Evolutionary conservation across 2,329 filamentous ascomycete genomes (phyloP).

Genomic region (Chrysoporthe cubensis): DNA sequence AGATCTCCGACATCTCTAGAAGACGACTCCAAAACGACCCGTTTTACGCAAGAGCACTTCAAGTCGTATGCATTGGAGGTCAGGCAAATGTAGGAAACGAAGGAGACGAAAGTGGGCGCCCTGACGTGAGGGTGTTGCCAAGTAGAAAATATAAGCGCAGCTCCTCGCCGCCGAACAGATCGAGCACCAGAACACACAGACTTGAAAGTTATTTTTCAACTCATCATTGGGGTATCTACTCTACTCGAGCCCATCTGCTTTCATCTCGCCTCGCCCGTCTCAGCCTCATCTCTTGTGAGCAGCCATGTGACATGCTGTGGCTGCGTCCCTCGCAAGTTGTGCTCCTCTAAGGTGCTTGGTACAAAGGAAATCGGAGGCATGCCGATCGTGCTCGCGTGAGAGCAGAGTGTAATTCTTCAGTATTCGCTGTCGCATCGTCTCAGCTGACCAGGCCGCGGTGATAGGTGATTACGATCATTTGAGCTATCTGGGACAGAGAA

Average conservation of each 20-base stretch:
- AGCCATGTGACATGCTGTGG: neutral
- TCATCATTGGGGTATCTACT: slow-evolving; percentile 48
- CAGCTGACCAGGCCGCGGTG: neutral
- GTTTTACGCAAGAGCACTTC: too few species aligned
- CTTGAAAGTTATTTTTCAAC: neutral
- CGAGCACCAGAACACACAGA: neutral
- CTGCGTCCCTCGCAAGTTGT: neutral
- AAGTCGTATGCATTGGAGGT: too few species aligned
- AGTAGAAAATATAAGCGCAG: neutral
- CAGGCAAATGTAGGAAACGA: too few species aligned
- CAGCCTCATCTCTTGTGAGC: neutral
- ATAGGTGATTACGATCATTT: neutral
- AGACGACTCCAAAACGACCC: too few species aligned
- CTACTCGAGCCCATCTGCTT: slow-evolving; percentile 36
- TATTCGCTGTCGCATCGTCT: slow-evolving; percentile 3
- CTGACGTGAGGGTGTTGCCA: neutral
- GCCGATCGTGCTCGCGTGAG: neutral
- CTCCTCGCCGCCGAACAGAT: neutral
- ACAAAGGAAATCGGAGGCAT: slow-evolving; percentile 1
- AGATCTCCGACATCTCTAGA: too few species aligned
- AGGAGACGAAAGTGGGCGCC: neutral
- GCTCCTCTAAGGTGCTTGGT: slow-evolving; percentile 6
- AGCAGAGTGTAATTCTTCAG: neutral
- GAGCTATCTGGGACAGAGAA: slow-evolving; percentile 8
- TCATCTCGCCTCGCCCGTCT: neutral